These are phyloP conservation scores for Aspergillus egyptiacus DNA, from an alignment of 495 filamentous ascomycete genomes.

Conservation along the genomic window DNA sequence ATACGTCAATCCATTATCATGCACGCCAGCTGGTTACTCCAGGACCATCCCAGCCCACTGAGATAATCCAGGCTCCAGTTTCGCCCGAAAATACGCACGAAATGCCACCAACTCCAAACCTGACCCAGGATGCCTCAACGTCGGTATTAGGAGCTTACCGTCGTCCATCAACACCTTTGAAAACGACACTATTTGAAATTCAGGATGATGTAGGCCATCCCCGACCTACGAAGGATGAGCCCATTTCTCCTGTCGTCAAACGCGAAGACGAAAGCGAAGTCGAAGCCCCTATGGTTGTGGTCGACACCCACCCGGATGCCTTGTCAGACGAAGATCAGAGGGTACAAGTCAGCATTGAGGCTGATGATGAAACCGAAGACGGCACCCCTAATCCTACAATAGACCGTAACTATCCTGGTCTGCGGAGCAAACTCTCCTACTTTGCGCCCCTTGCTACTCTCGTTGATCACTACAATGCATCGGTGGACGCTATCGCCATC, in stretches of 20 bases:
- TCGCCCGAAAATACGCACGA: background rate
- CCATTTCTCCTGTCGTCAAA: background rate
- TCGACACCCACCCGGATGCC: background rate
- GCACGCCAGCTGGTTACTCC: conserved; percentile 20
- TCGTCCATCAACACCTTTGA: background rate
- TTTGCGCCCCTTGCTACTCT: conserved; percentile 64
- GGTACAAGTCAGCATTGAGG: conserved; percentile 14
- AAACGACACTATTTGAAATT: background rate
- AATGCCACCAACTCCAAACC: conserved; percentile 6
- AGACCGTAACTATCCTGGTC: conserved; percentile 37
- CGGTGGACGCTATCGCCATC: conserved; percentile 63
- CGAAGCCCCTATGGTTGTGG: background rate
- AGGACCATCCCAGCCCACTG: conserved; percentile 21
- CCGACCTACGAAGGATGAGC: background rate
- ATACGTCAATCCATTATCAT: background rate
- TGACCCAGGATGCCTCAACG: conserved; percentile 4
- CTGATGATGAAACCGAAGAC: conserved; percentile 9
- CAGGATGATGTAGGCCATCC: background rate
- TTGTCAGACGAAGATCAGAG: conserved; percentile 10
- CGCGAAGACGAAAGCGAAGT: background rate
- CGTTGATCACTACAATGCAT: conserved; percentile 45
- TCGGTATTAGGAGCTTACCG: background rate
- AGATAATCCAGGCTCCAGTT: background rate
- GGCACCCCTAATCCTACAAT: conserved; percentile 16
- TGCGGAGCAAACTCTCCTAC: conserved; percentile 60